Evolutionary conservation across 306 rosid species (phyloP).

Genomic region (Purshia tridentata): DNA sequence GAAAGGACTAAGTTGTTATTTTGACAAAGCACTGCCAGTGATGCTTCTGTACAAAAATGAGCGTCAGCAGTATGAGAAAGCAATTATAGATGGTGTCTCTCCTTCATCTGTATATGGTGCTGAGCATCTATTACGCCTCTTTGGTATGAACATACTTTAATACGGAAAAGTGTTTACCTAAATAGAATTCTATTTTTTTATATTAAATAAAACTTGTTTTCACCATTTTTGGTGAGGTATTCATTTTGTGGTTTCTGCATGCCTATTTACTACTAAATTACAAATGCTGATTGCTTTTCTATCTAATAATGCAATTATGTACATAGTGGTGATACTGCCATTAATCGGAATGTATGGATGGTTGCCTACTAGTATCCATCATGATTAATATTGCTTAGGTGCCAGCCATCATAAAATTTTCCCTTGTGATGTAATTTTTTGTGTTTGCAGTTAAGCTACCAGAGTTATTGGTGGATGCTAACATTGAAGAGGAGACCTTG

Average conservation of each 20-base stretch:
- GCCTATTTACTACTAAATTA: neutral
- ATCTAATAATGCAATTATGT: no score
- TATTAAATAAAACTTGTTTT: neutral
- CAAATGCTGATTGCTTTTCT: neutral
- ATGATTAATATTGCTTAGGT: neutral
- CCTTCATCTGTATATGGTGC: slow-evolving; percentile 88
- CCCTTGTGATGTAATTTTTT: slow-evolving; percentile 25
- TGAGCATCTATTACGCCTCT: slow-evolving; percentile 87
- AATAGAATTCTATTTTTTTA: neutral
- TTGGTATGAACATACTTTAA: slow-evolving; percentile 50
- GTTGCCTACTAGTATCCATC: no score
- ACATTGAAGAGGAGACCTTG: slow-evolving; percentile 64
- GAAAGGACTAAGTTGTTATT: slow-evolving; percentile 72
- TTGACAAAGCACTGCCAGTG: slow-evolving; percentile 77
- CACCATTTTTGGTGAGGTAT: neutral
- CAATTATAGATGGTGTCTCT: slow-evolving; percentile 38
- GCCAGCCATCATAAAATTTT: neutral
- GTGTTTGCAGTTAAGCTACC: slow-evolving; percentile 75
- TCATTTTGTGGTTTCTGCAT: neutral
- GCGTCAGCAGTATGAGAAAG: slow-evolving; percentile 68
- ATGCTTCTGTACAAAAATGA: slow-evolving; percentile 79
- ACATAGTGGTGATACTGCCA: neutral
- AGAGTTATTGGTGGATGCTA: slow-evolving; percentile 61
- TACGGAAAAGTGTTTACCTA: neutral
- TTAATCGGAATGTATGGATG: neutral